These are phyloP conservation scores for Arctium minus DNA, from an alignment of 129 eudicot genomes.

Conservation along the genomic window DNA sequence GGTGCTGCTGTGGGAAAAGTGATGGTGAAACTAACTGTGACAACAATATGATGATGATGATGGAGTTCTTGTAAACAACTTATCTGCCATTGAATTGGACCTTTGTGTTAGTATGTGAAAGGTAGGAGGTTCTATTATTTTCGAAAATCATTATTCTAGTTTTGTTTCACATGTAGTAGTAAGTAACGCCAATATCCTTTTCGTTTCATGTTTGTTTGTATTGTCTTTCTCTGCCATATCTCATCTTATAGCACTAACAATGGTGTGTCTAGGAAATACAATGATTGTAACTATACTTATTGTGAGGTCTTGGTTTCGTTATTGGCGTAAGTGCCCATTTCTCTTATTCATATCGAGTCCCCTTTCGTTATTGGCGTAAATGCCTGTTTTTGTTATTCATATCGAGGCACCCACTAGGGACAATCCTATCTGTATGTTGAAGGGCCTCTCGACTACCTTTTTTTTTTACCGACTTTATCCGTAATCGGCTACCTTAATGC, in stretches of 20 bases:
- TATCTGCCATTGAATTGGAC: constrained; percentile 20
- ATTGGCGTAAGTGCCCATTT: background rate
- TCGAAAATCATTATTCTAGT: too few species aligned
- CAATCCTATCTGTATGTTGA: too few species aligned
- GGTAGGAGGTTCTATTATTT: constrained; percentile 27
- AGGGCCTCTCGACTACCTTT: too few species aligned
- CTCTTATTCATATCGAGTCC: background rate
- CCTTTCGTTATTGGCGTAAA: background rate
- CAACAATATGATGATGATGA: constrained; percentile 18
- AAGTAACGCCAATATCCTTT: constrained; percentile 4
- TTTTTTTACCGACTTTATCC: too few species aligned
- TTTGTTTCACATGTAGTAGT: constrained; percentile 5
- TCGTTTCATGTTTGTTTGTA: constrained; percentile 15
- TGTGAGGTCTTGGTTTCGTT: background rate
- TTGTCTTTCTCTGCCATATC: background rate
- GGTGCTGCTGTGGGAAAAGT: background rate
- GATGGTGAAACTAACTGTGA: constrained; percentile 19
- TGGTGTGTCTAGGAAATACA: constrained; percentile 8
- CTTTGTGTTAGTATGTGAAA: constrained; percentile 31
- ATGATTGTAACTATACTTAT: constrained; percentile 20
- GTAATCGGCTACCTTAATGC: too few species aligned
- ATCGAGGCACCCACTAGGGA: background rate
- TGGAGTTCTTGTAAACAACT: constrained; percentile 20
- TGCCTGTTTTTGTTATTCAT: background rate
- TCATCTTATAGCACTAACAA: constrained; percentile 9